Evolutionary conservation across 345 rosid genomes (phyloP).

Genomic region (Nasturtium officinale): DNA sequence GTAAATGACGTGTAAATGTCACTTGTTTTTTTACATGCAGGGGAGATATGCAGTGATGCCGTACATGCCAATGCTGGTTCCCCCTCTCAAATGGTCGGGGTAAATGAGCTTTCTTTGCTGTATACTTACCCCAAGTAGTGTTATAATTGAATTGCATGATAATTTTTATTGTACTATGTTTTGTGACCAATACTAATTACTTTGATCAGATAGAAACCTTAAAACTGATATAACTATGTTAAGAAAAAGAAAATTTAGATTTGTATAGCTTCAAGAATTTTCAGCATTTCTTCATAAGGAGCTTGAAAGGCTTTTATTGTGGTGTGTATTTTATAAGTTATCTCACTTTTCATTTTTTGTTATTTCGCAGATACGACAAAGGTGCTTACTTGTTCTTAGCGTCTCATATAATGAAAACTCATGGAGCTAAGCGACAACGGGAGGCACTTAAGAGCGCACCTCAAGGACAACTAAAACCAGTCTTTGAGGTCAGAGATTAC

Average conservation of each 20-base stretch:
- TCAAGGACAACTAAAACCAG: constrained; percentile 63
- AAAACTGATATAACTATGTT: constrained; percentile 4
- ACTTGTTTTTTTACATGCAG: constrained; percentile 50
- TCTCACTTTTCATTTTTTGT: constrained; percentile 20
- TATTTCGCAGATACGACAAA: constrained; percentile 72
- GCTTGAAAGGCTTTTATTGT: constrained; percentile 24
- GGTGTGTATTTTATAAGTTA: background rate
- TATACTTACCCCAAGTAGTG: constrained; percentile 19
- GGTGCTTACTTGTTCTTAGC: constrained; percentile 87
- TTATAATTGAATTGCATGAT: constrained; percentile 21
- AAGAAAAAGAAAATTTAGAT: background rate
- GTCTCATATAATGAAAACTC: constrained; percentile 87
- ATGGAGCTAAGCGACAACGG: constrained; percentile 84
- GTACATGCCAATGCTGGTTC: constrained; percentile 99
- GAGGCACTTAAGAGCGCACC: constrained; percentile 70
- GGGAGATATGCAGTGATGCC: constrained; percentile 96
- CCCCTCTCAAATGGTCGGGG: constrained; percentile 95
- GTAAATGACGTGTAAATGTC: constrained; percentile 25
- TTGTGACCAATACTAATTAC: constrained; percentile 25
- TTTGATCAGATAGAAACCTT: constrained; percentile 15
- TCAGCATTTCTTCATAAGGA: constrained; percentile 16
- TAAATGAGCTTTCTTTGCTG: constrained; percentile 45
- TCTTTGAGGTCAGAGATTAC: constrained; percentile 70
- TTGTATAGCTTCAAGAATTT: constrained; percentile 12
- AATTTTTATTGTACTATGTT: background rate